Evolutionary conservation across 495 filamentous ascomycete species (phyloP).

Genomic region (Ramalina peruviana): DNA sequence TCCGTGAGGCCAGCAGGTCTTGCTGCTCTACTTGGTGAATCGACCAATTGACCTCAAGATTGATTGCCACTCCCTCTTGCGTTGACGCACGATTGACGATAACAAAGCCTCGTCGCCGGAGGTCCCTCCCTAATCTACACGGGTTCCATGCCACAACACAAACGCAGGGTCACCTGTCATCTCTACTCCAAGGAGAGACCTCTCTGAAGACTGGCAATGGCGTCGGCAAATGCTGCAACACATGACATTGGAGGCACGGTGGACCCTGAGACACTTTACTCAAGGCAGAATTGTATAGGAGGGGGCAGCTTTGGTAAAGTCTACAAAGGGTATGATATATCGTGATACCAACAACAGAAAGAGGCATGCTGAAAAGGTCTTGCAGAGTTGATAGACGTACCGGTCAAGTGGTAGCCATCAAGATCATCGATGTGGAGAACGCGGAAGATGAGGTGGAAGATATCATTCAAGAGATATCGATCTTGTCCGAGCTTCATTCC

Average conservation of each 20-base stretch:
- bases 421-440: conserved; percentile 94
- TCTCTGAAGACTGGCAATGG: too few species aligned
- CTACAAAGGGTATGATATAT: conserved; percentile 65
- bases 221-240: conserved; percentile 5
- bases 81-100: too few species aligned
- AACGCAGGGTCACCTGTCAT: too few species aligned
- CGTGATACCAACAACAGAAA: background rate
- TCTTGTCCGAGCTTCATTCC: conserved; percentile 85
- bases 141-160: too few species aligned
- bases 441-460: conserved; percentile 98
- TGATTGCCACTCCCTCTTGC: too few species aligned
- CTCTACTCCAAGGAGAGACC: too few species aligned
- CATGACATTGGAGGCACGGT: conserved; percentile 20
- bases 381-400: conserved; percentile 68
- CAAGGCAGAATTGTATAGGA: conserved; percentile 81
- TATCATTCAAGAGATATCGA: conserved; percentile 95
- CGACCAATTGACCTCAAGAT: too few species aligned
- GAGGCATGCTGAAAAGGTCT: conserved; percentile 22
- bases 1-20: too few species aligned
- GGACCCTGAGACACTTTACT: conserved; percentile 81
- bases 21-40: too few species aligned
- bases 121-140: too few species aligned
- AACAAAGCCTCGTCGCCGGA: too few species aligned
- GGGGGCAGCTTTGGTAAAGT: conserved; percentile 94
- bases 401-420: conserved; percentile 81